Conservation (phyloP, 257 asterid genomes). For the Ajuga chamaepitys region DNA sequence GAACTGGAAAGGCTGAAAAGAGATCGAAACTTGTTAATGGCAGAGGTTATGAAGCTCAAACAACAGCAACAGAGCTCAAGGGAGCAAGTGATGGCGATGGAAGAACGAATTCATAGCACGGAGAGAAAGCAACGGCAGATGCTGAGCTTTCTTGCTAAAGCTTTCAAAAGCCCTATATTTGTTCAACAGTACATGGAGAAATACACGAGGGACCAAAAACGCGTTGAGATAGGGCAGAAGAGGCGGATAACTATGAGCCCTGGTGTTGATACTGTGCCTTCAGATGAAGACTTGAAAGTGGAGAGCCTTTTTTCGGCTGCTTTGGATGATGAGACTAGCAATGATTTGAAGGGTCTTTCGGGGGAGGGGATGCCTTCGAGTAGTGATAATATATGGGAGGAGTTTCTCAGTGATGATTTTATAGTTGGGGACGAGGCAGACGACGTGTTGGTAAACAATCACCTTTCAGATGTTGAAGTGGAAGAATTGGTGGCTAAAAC, state of each 20-base stretch:
- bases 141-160: constrained; percentile 69
- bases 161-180: constrained; percentile 41
- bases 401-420: constrained; percentile 41
- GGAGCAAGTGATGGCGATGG: constrained; percentile 46
- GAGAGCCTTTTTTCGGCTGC: constrained; percentile 37
- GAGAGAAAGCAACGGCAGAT: constrained; percentile 67
- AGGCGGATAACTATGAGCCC: constrained; percentile 66
- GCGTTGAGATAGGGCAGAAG: constrained; percentile 63
- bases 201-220: constrained; percentile 16
- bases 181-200: constrained; percentile 45
- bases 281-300: constrained; percentile 17
- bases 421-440: constrained; percentile 25
- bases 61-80: constrained; percentile 61
- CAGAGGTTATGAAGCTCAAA: constrained; percentile 61
- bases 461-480: constrained; percentile 36
- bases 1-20: constrained; percentile 59
- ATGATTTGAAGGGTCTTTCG: constrained; percentile 12
- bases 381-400: constrained; percentile 44
- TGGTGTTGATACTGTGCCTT: constrained; percentile 31
- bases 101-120: constrained; percentile 35
- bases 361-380: constrained; percentile 9
- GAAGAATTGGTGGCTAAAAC: constrained; percentile 49
- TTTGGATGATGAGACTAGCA: constrained; percentile 42
- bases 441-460: constrained; percentile 26
- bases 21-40: constrained; percentile 46